These are phyloP conservation scores for Geotrichum siamense DNA, from an alignment of 1,139 yeast species.

Conservation along the genomic window DNA sequence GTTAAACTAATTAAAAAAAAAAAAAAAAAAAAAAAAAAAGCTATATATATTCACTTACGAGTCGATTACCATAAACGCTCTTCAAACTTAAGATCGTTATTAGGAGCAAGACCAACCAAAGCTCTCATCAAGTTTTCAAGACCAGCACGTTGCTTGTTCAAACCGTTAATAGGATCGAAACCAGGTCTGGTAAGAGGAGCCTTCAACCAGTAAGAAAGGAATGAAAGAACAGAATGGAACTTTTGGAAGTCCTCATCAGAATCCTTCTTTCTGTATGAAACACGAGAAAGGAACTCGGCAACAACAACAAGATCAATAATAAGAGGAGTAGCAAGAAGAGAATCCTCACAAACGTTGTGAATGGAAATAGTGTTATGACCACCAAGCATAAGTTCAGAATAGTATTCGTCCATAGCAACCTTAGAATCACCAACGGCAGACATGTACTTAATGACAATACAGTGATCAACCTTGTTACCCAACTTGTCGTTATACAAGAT, in stretches of 20 bases:
- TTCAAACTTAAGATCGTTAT: slow-evolving; percentile 88
- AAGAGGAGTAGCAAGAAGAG: slow-evolving; percentile 88
- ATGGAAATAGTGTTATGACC: slow-evolving; percentile 92
- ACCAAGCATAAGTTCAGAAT: slow-evolving; percentile 93
- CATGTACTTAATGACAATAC: slow-evolving; percentile 90
- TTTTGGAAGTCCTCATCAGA: slow-evolving; percentile 45
- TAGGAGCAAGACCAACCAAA: slow-evolving; percentile 82
- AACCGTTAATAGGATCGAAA: slow-evolving; percentile 82
- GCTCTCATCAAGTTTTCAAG: slow-evolving; percentile 86
- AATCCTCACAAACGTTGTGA: slow-evolving; percentile 95
- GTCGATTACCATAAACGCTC: slow-evolving; percentile 68
- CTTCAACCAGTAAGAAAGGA: slow-evolving; percentile 92
- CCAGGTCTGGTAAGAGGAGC: slow-evolving; percentile 94
- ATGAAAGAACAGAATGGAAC: slow-evolving; percentile 79
- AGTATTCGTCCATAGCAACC: slow-evolving; percentile 98
- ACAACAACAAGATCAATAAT: slow-evolving; percentile 86
- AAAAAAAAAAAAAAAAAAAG: too few relatives aligned
- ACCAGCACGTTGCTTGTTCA: slow-evolving; percentile 90
- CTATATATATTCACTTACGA: too few relatives aligned
- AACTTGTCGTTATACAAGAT: slow-evolving; percentile 75
- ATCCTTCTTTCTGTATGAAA: slow-evolving; percentile 56
- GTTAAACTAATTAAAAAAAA: too few relatives aligned
- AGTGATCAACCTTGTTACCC: slow-evolving; percentile 81
- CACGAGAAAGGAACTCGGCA: slow-evolving; percentile 85
- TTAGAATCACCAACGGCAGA: slow-evolving; percentile 94